phyloP scores from a whole-genome alignment of 2,329 filamentous ascomycete species.

The Monosporascus sp. region DNA sequence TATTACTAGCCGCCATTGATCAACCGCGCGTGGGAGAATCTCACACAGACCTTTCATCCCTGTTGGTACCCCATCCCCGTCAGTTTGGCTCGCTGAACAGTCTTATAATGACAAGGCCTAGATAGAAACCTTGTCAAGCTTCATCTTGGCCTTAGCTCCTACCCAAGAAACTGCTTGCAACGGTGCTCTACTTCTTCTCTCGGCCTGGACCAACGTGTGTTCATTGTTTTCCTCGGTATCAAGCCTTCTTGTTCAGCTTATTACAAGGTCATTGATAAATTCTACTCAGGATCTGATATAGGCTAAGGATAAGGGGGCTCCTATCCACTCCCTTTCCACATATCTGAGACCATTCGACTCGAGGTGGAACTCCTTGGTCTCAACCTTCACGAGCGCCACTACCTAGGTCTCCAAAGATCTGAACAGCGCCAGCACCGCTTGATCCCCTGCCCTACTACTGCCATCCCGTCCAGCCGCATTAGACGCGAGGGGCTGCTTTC shows the following conservation, averaged over 20 bases:
- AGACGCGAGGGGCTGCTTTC: neutral
- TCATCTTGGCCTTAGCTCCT: slow-evolving; percentile 12
- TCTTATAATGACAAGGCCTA: slow-evolving; percentile 15
- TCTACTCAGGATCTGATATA: neutral
- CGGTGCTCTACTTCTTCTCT: neutral
- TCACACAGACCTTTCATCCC: slow-evolving; percentile 5
- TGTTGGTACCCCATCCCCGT: slow-evolving; percentile 9
- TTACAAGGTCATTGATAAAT: neutral
- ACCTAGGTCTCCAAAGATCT: neutral
- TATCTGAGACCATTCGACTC: neutral
- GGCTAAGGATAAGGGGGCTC: neutral
- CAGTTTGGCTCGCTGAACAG: slow-evolving; percentile 13
- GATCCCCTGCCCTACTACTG: neutral
- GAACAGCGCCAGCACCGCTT: neutral
- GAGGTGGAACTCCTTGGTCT: neutral
- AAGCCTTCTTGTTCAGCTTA: neutral
- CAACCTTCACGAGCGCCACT: neutral
- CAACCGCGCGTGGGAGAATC: slow-evolving; percentile 19
- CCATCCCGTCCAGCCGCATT: neutral
- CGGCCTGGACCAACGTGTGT: too few species aligned
- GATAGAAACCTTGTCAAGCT: slow-evolving; percentile 11
- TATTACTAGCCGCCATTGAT: slow-evolving; percentile 18
- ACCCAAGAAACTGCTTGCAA: neutral
- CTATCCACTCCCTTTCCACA: neutral
- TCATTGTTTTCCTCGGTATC: neutral